Percentiles rank a stretch among this genome's conserved stretches.
phyloP scores from a whole-genome alignment of 768 basidiomycete genomes.

The Mycena crocata region DNA sequence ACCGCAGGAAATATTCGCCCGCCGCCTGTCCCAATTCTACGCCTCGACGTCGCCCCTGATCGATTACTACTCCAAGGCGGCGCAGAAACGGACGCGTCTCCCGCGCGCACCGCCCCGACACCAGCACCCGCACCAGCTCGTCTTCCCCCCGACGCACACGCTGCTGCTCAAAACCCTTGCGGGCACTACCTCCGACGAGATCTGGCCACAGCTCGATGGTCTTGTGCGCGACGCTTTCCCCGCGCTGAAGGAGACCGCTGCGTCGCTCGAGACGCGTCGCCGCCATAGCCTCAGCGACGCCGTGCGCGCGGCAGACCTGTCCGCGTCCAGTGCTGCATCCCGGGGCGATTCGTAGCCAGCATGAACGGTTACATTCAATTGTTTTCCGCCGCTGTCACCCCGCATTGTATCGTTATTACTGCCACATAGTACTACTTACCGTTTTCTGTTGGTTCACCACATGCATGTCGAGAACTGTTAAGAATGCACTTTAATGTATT shows the following conservation, averaged over 20 bases:
- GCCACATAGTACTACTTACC: conserved; percentile 10
- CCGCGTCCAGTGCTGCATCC: neutral
- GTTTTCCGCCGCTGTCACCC: neutral
- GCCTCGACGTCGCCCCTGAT: conserved; percentile 85
- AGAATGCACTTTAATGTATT: neutral
- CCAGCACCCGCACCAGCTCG: conserved; percentile 65
- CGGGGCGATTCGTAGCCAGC: neutral
- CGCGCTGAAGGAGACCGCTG: conserved; percentile 61
- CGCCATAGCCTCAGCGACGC: conserved; percentile 68
- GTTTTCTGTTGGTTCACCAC: too few relatives aligned
- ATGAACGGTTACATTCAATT: neutral
- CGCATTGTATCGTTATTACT: conserved; percentile 13
- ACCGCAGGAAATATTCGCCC: conserved; percentile 80
- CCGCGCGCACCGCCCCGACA: conserved; percentile 43
- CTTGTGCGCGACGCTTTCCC: conserved; percentile 71
- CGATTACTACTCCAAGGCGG: conserved; percentile 66
- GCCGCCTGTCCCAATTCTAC: conserved; percentile 82
- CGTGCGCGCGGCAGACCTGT: conserved; percentile 46
- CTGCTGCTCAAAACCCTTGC: conserved; percentile 69
- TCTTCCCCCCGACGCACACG: conserved; percentile 57
- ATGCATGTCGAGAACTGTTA: too few relatives aligned
- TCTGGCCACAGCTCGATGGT: conserved; percentile 86
- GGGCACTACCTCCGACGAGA: conserved; percentile 87
- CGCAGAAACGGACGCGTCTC: conserved; percentile 40
- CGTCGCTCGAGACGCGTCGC: conserved; percentile 53